phyloP scores from a whole-genome alignment of 2,329 filamentous ascomycete species.

The Fusarium continuum region DNA sequence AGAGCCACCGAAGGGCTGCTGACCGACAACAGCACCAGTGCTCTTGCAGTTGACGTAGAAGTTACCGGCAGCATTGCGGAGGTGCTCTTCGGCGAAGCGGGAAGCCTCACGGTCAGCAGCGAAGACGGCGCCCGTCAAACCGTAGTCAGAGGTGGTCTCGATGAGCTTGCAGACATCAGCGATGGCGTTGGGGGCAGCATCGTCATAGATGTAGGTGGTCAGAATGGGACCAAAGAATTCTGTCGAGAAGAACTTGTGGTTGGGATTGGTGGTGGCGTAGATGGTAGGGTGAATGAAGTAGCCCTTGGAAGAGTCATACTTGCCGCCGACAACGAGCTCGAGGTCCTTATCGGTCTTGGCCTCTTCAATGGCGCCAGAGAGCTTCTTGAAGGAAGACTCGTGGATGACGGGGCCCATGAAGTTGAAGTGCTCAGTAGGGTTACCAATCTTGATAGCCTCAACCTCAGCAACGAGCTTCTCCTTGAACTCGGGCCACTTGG shows the following conservation, averaged over 20 bases:
- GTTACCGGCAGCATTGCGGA: conserved; percentile 80
- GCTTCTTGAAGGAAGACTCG: conserved; percentile 81
- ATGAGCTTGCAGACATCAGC: conserved; percentile 68
- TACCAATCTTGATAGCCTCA: conserved; percentile 74
- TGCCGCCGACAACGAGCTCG: conserved; percentile 77
- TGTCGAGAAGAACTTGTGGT: conserved; percentile 76
- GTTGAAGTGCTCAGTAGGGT: conserved; percentile 74
- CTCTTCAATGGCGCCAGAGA: conserved; percentile 78
- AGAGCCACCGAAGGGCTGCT: conserved; percentile 76
- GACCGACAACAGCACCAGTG: conserved; percentile 76
- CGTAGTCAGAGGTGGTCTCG: conserved; percentile 79
- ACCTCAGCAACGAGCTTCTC: conserved; percentile 73
- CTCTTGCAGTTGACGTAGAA: conserved; percentile 90
- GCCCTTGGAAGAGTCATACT: conserved; percentile 79
- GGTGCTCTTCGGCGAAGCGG: conserved; percentile 73
- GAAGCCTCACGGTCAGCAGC: conserved; percentile 73
- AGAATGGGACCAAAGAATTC: conserved; percentile 88
- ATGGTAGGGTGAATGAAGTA: conserved; percentile 88
- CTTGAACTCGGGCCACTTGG: conserved; percentile 77
- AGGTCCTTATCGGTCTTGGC: conserved; percentile 80
- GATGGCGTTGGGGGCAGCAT: conserved; percentile 67
- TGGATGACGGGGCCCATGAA: conserved; percentile 92
- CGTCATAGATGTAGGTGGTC: conserved; percentile 80
- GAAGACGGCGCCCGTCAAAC: conserved; percentile 79
- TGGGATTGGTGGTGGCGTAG: conserved; percentile 77